Conservation (phyloP, 2,329 filamentous ascomycete genomes). For the Raffaelea albimanens region DNA sequence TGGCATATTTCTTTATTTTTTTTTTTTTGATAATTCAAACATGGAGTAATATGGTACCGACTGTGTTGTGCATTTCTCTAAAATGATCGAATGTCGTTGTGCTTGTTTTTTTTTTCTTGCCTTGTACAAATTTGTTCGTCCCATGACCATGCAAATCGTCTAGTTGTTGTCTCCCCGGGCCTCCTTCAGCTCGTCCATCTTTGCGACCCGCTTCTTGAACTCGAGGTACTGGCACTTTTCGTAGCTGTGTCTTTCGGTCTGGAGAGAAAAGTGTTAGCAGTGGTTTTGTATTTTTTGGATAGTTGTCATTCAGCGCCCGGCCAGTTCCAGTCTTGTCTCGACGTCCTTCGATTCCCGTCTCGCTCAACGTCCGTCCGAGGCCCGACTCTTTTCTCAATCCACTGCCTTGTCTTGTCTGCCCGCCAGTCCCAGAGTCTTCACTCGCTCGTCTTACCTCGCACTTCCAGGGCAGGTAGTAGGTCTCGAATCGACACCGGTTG, state of each 20-base stretch:
- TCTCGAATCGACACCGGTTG: conserved; percentile 86
- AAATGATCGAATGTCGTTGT: neutral
- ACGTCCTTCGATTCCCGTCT: no score
- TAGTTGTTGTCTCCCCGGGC: conserved; percentile 46
- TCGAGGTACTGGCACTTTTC: conserved; percentile 99
- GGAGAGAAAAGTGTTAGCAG: conserved; percentile 1
- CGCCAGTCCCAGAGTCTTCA: neutral
- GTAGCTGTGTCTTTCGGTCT: conserved; percentile 96
- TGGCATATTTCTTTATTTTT: neutral
- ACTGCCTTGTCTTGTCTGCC: no score
- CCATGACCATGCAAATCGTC: no score
- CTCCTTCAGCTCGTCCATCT: conserved; percentile 93
- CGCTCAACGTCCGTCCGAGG: no score
- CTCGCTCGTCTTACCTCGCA: conserved; percentile 86
- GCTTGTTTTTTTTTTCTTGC: neutral
- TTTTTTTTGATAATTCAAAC: no score
- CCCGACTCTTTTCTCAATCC: no score
- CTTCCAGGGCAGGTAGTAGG: conserved; percentile 96
- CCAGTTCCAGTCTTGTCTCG: no score
- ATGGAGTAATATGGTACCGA: no score
- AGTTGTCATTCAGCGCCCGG: no score
- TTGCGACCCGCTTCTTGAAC: conserved; percentile 96
- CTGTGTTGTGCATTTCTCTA: no score
- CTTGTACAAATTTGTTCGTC: no score
- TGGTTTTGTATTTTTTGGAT: neutral